Conservation (phyloP, 176 grass and related monocot genomes). For the Musa schizocarpa region DNA sequence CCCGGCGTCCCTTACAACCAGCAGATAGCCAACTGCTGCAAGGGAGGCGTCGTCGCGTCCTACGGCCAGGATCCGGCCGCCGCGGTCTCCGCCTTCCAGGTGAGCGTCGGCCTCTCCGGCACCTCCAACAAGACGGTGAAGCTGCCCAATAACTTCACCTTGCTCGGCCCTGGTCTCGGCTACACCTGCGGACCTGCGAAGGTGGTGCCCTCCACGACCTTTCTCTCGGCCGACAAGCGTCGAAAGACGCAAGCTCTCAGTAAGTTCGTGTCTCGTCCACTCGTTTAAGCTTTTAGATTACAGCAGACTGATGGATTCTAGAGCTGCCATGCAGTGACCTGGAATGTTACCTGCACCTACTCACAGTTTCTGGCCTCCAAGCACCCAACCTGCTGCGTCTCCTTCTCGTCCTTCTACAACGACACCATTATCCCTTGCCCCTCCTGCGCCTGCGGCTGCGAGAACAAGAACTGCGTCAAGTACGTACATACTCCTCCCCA, state of each 20-base stretch:
- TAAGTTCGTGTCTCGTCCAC: slow-evolving; percentile 13
- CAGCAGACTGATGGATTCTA: background rate
- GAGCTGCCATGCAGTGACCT: slow-evolving; percentile 8
- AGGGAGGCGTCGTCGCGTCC: slow-evolving; percentile 63
- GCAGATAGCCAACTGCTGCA: slow-evolving; percentile 99
- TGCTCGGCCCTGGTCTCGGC: slow-evolving; percentile 52
- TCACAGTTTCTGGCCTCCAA: slow-evolving; percentile 1
- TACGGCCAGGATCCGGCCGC: slow-evolving; percentile 66
- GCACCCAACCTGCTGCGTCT: slow-evolving; percentile 11
- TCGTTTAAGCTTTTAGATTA: background rate
- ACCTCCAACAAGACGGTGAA: slow-evolving; percentile 95
- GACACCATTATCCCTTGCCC: slow-evolving; percentile 9
- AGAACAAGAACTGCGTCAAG: slow-evolving; percentile 16
- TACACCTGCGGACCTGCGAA: slow-evolving; percentile 83
- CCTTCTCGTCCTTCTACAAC: slow-evolving; percentile 20
- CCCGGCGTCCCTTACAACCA: slow-evolving; percentile 95
- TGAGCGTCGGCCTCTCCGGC: slow-evolving; percentile 75
- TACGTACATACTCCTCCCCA: background rate
- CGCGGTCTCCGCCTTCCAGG: slow-evolving; percentile 70
- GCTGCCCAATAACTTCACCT: slow-evolving; percentile 74
- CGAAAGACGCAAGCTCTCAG: slow-evolving; percentile 88
- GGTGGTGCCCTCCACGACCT: slow-evolving; percentile 64
- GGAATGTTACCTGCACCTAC: slow-evolving; percentile 16
- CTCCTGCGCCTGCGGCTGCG: slow-evolving; percentile 9
- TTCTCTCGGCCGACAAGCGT: slow-evolving; percentile 48